Percentiles rank a stretch among this genome's conserved stretches.
Evolutionary conservation across 768 basidiomycete genomes (phyloP).

Genomic region (Pleurotus platypus): DNA sequence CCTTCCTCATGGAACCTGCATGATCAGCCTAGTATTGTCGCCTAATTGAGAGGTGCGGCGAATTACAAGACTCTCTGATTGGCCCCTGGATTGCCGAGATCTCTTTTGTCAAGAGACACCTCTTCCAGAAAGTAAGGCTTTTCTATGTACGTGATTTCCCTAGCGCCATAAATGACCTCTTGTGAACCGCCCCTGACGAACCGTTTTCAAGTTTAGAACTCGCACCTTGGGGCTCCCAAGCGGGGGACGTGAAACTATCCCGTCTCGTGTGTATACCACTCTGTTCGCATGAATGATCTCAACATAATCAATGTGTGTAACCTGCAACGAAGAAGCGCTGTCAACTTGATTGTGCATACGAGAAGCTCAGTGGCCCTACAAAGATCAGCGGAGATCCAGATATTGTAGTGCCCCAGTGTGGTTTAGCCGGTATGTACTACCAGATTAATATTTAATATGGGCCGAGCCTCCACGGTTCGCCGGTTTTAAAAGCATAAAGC

Average conservation of each 20-base stretch:
- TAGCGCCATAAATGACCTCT: constrained; percentile 6
- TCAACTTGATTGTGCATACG: background rate
- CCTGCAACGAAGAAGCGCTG: background rate
- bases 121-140: constrained; percentile 7
- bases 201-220: constrained; percentile 5
- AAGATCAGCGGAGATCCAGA: constrained; percentile 9
- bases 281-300: background rate
- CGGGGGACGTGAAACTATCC: background rate
- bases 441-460: constrained; percentile 9
- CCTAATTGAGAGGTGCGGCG: background rate
- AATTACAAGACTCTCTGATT: constrained; percentile 1
- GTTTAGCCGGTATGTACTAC: constrained; percentile 8
- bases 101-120: constrained; percentile 4
- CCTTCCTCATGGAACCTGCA: constrained; percentile 5
- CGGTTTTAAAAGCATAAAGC: constrained; percentile 10
- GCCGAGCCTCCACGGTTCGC: constrained; percentile 7
- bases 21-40: constrained; percentile 1
- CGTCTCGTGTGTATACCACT: background rate
- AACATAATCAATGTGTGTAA: constrained; percentile 3
- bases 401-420: constrained; percentile 6
- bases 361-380: constrained; percentile 2
- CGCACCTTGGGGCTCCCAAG: background rate
- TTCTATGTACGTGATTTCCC: constrained; percentile 6
- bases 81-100: constrained; percentile 7
- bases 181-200: constrained; percentile 6